Base-by-base conservation (phyloP, 2,329 filamentous ascomycete genomes). In the Chaetothyriales sp. region DNA sequence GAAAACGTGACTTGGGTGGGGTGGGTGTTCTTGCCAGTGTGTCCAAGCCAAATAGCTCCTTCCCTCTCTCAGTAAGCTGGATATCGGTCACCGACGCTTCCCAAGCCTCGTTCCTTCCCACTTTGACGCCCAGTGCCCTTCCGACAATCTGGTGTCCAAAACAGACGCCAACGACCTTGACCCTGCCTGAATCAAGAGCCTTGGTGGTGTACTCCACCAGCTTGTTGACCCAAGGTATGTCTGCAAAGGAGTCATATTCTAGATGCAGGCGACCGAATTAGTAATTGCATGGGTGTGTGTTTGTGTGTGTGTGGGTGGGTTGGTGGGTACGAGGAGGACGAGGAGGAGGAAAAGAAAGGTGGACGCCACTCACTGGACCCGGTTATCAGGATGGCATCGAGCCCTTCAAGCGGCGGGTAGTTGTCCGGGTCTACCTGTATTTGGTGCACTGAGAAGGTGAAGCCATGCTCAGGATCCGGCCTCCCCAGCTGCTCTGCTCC, bases 81-180 rank as follows among this genome's bases (percentile, higher is more conserved):
- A 90, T 72, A 25, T 80, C 75, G 20, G 77, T 77, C 2, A 92
- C 86, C 47, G 83, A 80, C n/a, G 85, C 70, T 68, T 94, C 88
- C 88, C 87, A 94, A 18, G 70, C 65, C 20, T 79, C 73, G 63
- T 78, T 85, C 49, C 79, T 70, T 36, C 73, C 80, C 2, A 93
- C 83, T 59, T 77, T 75, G 18, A 70, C 75, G 2, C 80, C 84
- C 58, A 89, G 63, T 1, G 86, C 84, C 49, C 86, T 74, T 1
- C 77, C 86, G 44, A 92, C 70, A 60, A 94, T 88, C 70, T 94
- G 86, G 64, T 93, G 87, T 4, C 87, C 87, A 65, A 90, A 94
- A 67, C 87, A 94, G 15, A 92, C 75, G 9, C 86, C 87, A 15
- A 94, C 73, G n/a, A 89, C 67, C 36, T 79, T 76, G 6, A 92